A percentile compares a stretch with the other conserved stretches of the same genome.
Conservation (phyloP, 495 filamentous ascomycete genomes). For the Daldinia bambusicola region DNA sequence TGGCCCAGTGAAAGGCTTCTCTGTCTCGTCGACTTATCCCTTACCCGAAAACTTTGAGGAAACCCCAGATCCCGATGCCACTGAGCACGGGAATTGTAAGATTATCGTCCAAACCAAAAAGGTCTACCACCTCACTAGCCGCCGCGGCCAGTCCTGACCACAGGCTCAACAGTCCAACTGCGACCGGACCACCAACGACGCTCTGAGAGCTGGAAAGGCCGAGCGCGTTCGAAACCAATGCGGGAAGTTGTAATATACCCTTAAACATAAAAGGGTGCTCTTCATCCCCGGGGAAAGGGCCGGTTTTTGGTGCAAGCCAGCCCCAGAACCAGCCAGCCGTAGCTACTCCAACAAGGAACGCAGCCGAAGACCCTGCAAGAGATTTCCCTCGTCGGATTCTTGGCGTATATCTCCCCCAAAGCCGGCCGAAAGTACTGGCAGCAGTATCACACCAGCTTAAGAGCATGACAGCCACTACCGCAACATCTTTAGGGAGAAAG, state of each 20-base stretch:
- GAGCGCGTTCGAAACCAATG: slow-evolving; percentile 60
- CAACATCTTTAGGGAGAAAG: slow-evolving; percentile 95
- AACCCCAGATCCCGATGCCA: slow-evolving; percentile 89
- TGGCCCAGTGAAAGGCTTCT: slow-evolving; percentile 13
- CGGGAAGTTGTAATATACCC: slow-evolving; percentile 73
- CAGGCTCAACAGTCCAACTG: slow-evolving; percentile 85
- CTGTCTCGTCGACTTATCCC: slow-evolving; percentile 23
- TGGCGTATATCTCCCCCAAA: slow-evolving; percentile 89
- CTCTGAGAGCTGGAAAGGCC: slow-evolving; percentile 58
- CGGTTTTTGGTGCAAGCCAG: slow-evolving; percentile 75
- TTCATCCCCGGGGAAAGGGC: slow-evolving; percentile 72
- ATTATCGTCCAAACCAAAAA: slow-evolving; percentile 96
- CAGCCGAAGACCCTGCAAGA: slow-evolving; percentile 86
- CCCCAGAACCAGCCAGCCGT: slow-evolving; percentile 92
- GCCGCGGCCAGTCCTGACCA: slow-evolving; percentile 88
- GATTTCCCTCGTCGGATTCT: slow-evolving; percentile 88
- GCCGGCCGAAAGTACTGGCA: slow-evolving; percentile 88
- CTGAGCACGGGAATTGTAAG: slow-evolving; percentile 94
- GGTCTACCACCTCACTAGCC: slow-evolving; percentile 87
- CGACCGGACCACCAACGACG: slow-evolving; percentile 71
- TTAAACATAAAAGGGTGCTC: slow-evolving; percentile 80
- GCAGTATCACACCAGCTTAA: slow-evolving; percentile 98
- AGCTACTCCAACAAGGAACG: slow-evolving; percentile 79
- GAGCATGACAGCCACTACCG: slow-evolving; percentile 84
- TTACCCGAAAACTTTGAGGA: slow-evolving; percentile 89